Evolutionary conservation across 1,139 yeast genomes (phyloP), one percentile per base, ranked within the genome.

Genomic region (Magnusiomyces sp.): DNA sequence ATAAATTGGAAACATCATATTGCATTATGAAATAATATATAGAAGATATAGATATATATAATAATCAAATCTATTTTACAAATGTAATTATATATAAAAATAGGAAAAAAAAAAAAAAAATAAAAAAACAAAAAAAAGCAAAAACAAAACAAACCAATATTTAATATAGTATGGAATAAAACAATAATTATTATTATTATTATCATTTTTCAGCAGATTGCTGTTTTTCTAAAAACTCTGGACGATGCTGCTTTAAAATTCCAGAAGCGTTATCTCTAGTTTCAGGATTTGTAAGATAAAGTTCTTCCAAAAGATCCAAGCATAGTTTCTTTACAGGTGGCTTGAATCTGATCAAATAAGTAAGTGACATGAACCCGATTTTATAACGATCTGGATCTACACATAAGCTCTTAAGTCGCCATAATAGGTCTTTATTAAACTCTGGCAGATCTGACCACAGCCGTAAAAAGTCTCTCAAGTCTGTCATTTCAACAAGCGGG

Each of bases 391-490:
- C 83, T 0, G 98, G 97, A 64, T 94, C 98, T 50, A 79, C 71
- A 64, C 97, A 86, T 29, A 92, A 70, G 7, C 94, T 80, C 60
- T 80, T 79, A 50, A 92, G 75, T 53, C 81, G 78, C 29, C 69
- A 67, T 1, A 92, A 79, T 57, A 87, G 73, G 0, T 72, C 76
- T 38, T 71, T 72, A 54, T 82, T 76, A 52, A 94, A 71, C 47
- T 74, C 80, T 1, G 99, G 98, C 51, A 94, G 70, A 61, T 92
- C 98, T 55, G 95, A 84, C 50, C 90, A 71, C 48, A 90, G 71
- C 49, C 98, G 73, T 52, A 92, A 79, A 59, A 92, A 89, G 23
- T 83, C 72, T 58, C 85, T 84, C 50, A 94, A 73, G 65, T 92
- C 97, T 14, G 74, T 74, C 10, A 83, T 75, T 56, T 92, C 97